A percentile compares a stretch with the other conserved stretches of the same genome.
Evolutionary conservation across 202 grass and related monocot species (phyloP).

Genomic region (Carex arenaria): DNA sequence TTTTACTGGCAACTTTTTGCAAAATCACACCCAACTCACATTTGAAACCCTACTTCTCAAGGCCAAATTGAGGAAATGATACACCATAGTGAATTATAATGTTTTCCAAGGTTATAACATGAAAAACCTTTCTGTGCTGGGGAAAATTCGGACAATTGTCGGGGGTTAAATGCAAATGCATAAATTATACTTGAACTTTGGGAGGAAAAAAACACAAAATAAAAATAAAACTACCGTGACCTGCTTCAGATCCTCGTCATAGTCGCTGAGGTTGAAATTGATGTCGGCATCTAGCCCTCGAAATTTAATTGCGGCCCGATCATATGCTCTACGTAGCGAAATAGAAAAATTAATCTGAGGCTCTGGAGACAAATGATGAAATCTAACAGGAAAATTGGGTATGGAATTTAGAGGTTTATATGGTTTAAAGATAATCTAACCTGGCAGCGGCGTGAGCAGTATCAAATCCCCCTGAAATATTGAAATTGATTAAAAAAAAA

Average conservation of each 20-base stretch:
- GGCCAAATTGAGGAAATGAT: background rate
- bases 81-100: background rate
- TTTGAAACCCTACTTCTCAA: background rate
- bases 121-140: background rate
- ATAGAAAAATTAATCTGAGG: background rate
- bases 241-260: slow-evolving; percentile 94
- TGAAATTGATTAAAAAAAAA: slow-evolving; percentile 3
- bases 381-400: background rate
- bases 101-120: background rate
- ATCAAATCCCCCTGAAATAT: slow-evolving; percentile 65
- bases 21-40: background rate
- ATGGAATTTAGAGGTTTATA: background rate
- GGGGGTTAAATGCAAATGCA: background rate
- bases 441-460: slow-evolving; percentile 76
- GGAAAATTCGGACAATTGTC: background rate
- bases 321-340: slow-evolving; percentile 54
- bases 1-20: background rate
- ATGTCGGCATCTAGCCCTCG: slow-evolving; percentile 88
- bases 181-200: background rate
- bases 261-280: slow-evolving; percentile 84
- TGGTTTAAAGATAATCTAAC: slow-evolving; percentile 9
- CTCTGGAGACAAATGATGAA: background rate
- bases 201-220: background rate
- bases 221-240: slow-evolving; percentile 8
- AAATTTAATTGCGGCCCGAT: slow-evolving; percentile 93